Percentiles rank a stretch among this genome's conserved stretches.
Conservation (phyloP, 2,329 filamentous ascomycete species). For the Aspergillus intermedius region DNA sequence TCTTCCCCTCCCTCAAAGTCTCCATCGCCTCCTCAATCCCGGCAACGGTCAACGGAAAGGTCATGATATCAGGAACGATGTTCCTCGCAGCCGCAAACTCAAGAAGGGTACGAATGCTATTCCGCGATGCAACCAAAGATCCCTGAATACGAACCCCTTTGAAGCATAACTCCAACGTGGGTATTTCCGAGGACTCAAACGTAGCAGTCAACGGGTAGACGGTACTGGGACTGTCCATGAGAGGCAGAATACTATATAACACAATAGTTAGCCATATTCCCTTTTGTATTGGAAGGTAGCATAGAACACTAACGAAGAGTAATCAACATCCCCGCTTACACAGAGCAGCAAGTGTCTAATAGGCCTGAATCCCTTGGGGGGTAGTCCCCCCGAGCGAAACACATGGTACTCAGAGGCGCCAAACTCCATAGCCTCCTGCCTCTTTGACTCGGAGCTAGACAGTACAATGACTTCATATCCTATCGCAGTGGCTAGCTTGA, state of each 20-base stretch:
- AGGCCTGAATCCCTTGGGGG: slow-evolving; percentile 6
- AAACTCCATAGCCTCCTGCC: slow-evolving; percentile 30
- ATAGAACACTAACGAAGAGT: slow-evolving; percentile 6
- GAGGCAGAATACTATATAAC: slow-evolving; percentile 10
- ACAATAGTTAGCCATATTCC: not conserved
- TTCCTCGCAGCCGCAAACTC: slow-evolving; percentile 55
- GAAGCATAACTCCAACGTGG: slow-evolving; percentile 42
- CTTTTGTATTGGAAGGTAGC: not conserved
- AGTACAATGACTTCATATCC: slow-evolving; percentile 48
- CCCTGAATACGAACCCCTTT: slow-evolving; percentile 56
- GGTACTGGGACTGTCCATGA: slow-evolving; percentile 19
- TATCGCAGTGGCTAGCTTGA: slow-evolving; percentile 62
- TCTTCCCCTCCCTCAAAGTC: slow-evolving; percentile 39
- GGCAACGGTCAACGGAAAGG: slow-evolving; percentile 50
- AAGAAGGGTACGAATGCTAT: slow-evolving; percentile 59
- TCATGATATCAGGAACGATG: slow-evolving; percentile 59
- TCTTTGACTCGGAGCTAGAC: slow-evolving; percentile 15
- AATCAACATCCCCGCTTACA: slow-evolving; percentile 9
- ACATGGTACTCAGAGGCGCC: slow-evolving; percentile 58
- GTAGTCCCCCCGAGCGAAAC: not conserved
- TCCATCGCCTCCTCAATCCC: slow-evolving; percentile 44
- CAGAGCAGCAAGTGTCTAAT: slow-evolving; percentile 13
- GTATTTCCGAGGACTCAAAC: slow-evolving; percentile 13
- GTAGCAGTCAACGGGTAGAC: slow-evolving; percentile 24
- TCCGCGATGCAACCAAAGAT: slow-evolving; percentile 56